Conservation (phyloP, 306 rosid genomes). For the Vigna angularis region DNA sequence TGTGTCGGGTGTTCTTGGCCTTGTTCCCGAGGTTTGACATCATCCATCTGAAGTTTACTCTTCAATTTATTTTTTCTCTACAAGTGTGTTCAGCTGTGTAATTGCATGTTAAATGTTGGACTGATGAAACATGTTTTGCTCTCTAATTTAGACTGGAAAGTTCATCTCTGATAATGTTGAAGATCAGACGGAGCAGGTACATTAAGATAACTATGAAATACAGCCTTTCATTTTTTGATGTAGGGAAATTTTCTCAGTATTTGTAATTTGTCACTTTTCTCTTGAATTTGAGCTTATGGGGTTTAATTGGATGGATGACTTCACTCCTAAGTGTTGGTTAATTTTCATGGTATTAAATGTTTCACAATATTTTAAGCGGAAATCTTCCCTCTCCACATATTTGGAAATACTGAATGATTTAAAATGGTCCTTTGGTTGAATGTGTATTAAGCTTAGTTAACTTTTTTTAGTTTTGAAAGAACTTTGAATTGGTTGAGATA, state of each 20-base stretch:
- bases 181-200: constrained; percentile 96
- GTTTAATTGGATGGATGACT: constrained; percentile 15
- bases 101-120: background rate
- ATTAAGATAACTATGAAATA: constrained; percentile 5
- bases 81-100: background rate
- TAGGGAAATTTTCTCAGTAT: background rate
- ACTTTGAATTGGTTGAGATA: constrained; percentile 21
- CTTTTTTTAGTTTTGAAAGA: background rate
- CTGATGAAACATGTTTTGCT: constrained; percentile 33
- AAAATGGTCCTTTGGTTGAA: background rate
- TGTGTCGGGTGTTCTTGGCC: constrained; percentile 94
- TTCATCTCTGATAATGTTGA: constrained; percentile 79
- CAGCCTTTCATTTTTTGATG: background rate
- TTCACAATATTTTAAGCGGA: background rate
- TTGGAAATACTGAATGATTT: constrained; percentile 16
- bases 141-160: constrained; percentile 75
- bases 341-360: background rate
- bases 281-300: constrained; percentile 13
- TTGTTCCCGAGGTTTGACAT: constrained; percentile 80
- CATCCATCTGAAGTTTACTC: background rate
- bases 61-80: background rate
- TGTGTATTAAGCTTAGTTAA: constrained; percentile 1
- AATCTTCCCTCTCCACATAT: background rate
- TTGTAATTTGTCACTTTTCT: background rate
- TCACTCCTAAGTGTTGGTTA: background rate